A percentile compares a stretch with the other conserved stretches of the same genome.
phyloP scores from a whole-genome alignment of 345 rosid genomes.

The Acer saccharum region DNA sequence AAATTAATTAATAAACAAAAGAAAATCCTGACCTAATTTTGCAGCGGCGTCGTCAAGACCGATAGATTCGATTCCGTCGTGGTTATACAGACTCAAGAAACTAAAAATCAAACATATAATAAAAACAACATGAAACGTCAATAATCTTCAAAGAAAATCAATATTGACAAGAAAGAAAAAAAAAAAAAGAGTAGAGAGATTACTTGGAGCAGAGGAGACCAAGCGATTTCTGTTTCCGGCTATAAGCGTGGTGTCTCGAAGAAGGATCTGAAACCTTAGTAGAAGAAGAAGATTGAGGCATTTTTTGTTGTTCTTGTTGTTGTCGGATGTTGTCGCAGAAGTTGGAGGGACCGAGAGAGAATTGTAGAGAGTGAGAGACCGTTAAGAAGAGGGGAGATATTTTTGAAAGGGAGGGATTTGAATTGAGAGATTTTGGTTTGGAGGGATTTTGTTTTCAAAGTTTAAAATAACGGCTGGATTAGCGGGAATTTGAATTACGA shows the following conservation, averaged over 20 bases:
- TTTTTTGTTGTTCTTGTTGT: conserved; percentile 1
- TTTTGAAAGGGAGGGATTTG: conserved; percentile 26
- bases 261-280: conserved; percentile 44
- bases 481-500: conserved; percentile 36
- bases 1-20: too few relatives aligned
- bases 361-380: conserved; percentile 3
- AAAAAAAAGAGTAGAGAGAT: background rate
- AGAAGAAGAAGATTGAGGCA: conserved; percentile 24
- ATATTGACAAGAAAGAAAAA: background rate
- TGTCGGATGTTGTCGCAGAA: conserved; percentile 13
- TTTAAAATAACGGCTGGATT: conserved; percentile 16
- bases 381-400: conserved; percentile 13
- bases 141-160: background rate
- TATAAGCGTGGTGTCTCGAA: conserved; percentile 58
- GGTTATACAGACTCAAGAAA: conserved; percentile 74
- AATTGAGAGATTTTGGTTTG: conserved; percentile 2
- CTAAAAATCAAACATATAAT: conserved; percentile 31
- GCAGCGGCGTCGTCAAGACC: conserved; percentile 88
- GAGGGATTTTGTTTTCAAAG: conserved; percentile 16
- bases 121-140: background rate
- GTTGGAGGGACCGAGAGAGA: background rate
- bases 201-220: conserved; percentile 93
- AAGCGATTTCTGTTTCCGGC: conserved; percentile 88
- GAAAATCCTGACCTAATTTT: conserved; percentile 53
- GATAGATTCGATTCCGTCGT: conserved; percentile 59